These are phyloP conservation scores for Eimeria acervulina DNA, from an alignment of 169 alveolate genomes.

Conservation along the genomic window DNA sequence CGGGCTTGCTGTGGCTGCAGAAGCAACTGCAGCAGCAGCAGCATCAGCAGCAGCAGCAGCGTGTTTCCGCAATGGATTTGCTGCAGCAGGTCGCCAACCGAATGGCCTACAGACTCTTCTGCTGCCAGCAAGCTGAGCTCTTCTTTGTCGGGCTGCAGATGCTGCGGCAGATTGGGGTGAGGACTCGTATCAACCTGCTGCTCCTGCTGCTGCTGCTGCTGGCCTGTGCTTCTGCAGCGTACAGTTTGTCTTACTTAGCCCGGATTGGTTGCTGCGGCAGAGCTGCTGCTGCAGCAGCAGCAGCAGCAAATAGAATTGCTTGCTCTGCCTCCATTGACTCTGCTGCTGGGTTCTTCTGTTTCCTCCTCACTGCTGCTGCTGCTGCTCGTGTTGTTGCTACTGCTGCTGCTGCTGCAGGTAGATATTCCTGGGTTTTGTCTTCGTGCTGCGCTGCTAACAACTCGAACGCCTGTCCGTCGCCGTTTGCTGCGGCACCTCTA, in stretches of 20 bases:
- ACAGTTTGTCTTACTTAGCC: no score
- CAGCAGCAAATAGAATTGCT: no score
- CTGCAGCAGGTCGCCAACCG: slow-evolving; percentile 67
- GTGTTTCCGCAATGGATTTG: slow-evolving; percentile 54
- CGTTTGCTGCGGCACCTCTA: slow-evolving; percentile 87
- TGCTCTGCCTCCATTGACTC: background rate
- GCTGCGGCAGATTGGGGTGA: slow-evolving; percentile 88
- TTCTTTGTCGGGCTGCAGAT: slow-evolving; percentile 88
- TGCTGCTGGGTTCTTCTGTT: background rate
- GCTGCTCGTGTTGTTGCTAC: background rate
- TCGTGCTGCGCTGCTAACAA: slow-evolving; percentile 87
- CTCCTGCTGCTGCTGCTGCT: slow-evolving; percentile 45
- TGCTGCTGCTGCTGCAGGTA: slow-evolving; percentile 85
- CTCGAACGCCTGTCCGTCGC: slow-evolving; percentile 87
- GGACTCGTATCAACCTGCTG: background rate
- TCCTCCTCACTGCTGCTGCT: background rate
- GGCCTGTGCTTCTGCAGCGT: background rate
- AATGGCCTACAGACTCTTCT: slow-evolving; percentile 87
- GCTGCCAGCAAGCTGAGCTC: slow-evolving; percentile 87
- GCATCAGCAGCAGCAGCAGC: slow-evolving; percentile 59
- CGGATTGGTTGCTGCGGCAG: background rate
- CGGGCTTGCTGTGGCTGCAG: slow-evolving; percentile 74
- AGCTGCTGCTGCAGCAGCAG: no score
- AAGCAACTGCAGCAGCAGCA: slow-evolving; percentile 32
- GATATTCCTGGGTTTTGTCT: slow-evolving; percentile 81